Percentiles rank a stretch among this genome's conserved stretches.
Conservation (phyloP, 345 rosid genomes). For the Schrenkiella parvula region DNA sequence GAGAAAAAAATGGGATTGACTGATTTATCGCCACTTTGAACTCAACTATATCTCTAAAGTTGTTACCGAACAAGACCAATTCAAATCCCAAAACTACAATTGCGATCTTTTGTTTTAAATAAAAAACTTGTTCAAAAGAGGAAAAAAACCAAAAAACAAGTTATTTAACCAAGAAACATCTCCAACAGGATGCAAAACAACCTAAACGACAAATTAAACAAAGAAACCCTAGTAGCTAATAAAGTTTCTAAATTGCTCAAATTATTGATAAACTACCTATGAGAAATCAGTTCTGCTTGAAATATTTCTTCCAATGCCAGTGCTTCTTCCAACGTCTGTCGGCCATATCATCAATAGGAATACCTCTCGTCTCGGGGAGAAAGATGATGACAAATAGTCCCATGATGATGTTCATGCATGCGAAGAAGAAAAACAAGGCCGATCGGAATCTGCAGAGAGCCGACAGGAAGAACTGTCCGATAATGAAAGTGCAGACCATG, state of each 20-base stretch:
- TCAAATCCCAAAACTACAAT: background rate
- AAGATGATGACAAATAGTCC: slow-evolving; percentile 37
- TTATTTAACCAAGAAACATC: background rate
- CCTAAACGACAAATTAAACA: background rate
- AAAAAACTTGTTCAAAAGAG: background rate
- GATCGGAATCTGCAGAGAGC: slow-evolving; percentile 55
- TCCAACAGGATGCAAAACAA: background rate
- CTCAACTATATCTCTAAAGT: no score
- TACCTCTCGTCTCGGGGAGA: slow-evolving; percentile 60
- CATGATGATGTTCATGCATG: slow-evolving; percentile 49
- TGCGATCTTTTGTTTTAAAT: no score
- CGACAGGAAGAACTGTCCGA: slow-evolving; percentile 54
- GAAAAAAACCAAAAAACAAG: background rate
- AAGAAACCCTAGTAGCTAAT: background rate
- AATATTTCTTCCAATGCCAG: slow-evolving; percentile 44
- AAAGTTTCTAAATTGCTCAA: background rate
- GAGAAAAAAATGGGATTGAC: no score
- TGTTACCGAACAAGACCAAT: background rate
- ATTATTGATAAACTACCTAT: background rate
- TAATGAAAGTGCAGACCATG: slow-evolving; percentile 48
- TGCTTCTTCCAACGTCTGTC: slow-evolving; percentile 55
- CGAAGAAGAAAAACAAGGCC: slow-evolving; percentile 55
- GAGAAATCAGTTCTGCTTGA: background rate
- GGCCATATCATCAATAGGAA: slow-evolving; percentile 56
- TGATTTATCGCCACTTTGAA: no score